Evolutionary conservation across 129 eudicot genomes (phyloP).

Genomic region (Centrapalus pauciflorus): DNA sequence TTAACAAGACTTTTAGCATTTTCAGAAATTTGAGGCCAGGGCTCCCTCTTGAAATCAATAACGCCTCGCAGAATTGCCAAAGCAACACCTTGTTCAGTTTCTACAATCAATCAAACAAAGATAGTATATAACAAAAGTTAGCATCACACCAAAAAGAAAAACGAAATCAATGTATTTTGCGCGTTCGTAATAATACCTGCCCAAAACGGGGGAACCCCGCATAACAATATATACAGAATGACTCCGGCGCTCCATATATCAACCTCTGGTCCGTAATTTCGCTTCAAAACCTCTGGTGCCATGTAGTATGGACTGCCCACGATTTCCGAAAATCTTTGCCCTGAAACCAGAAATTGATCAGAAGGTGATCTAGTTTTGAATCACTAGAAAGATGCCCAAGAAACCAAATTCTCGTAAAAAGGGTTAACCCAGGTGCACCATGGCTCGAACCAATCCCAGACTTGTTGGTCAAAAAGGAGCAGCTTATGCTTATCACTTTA

Average conservation of each 20-base stretch:
- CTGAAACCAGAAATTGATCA: constrained; percentile 28
- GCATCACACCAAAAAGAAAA: not conserved
- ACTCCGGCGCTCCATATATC: constrained; percentile 99
- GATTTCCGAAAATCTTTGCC: constrained; percentile 87
- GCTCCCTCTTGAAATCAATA: constrained; percentile 93
- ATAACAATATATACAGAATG: constrained; percentile 76
- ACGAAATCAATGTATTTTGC: not conserved
- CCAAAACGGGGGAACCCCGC: constrained; percentile 99
- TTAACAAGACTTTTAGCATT: constrained; percentile 83
- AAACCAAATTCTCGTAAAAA: not conserved
- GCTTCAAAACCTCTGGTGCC: constrained; percentile 84
- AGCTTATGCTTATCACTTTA: too few species aligned
- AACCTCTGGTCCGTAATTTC: constrained; percentile 91
- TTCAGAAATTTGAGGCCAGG: constrained; percentile 96
- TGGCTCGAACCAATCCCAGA: constrained; percentile 23
- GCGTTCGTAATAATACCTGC: constrained; percentile 53
- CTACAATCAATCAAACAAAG: constrained; percentile 28
- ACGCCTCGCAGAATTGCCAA: constrained; percentile 78
- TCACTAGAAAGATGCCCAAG: constrained; percentile 2
- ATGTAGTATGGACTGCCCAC: constrained; percentile 95
- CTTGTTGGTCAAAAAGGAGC: constrained; percentile 23
- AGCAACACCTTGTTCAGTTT: constrained; percentile 99
- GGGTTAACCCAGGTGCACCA: not conserved
- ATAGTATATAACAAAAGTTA: not conserved
- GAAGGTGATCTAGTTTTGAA: not conserved